Evolutionary conservation across 306 rosid genomes (phyloP).

Genomic region (Malus sieversii): DNA sequence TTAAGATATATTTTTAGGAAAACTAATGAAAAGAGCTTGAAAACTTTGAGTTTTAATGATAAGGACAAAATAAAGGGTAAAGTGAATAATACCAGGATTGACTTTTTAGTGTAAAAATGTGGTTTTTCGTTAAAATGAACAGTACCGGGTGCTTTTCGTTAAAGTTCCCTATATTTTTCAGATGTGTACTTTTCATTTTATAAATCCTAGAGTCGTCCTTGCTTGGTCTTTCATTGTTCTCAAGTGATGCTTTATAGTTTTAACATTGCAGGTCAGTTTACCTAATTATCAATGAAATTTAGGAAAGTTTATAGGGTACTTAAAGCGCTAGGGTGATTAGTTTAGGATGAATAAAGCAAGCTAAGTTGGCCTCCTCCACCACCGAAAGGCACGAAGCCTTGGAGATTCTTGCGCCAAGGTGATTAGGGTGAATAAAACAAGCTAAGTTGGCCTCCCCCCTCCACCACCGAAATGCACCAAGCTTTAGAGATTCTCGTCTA

Average conservation of each 20-base stretch:
- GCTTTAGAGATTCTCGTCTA: neutral
- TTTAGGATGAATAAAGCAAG: neutral
- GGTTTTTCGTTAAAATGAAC: no score
- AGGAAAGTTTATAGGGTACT: neutral
- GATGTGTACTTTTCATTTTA: neutral
- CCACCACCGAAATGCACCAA: no score
- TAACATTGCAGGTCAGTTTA: neutral
- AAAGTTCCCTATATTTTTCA: neutral
- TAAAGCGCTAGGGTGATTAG: neutral
- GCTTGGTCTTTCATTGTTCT: conserved; percentile 8
- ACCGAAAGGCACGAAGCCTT: conserved; percentile 10
- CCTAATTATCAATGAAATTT: neutral
- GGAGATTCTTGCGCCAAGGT: neutral
- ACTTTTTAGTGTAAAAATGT: no score
- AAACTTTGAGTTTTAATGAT: no score
- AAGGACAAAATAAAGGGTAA: no score
- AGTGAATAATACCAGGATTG: no score
- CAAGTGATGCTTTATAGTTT: conserved; percentile 10
- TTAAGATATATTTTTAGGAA: neutral
- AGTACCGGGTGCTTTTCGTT: no score
- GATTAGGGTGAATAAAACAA: no score
- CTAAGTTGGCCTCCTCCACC: conserved; percentile 1
- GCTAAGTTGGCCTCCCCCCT: no score
- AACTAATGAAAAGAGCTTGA: no score
- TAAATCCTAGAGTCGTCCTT: neutral